Base-by-base conservation (phyloP, 2,329 filamentous ascomycete species). In the Geoglossum cookeanum region DNA sequence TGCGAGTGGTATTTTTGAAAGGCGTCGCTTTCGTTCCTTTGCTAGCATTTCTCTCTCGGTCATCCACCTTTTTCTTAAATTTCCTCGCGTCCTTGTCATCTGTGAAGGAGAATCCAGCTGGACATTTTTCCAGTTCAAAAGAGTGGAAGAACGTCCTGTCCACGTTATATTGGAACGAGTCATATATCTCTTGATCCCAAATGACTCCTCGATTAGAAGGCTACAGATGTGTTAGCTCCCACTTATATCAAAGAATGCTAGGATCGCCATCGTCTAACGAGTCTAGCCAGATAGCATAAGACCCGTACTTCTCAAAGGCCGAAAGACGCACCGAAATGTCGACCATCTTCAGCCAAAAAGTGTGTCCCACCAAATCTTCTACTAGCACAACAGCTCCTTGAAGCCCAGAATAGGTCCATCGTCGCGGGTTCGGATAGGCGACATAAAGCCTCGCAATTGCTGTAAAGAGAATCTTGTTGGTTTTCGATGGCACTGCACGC, bases 101-200 rank as follows among this genome's bases (percentile, higher is more conserved):
- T 60, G 85, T 83, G 66, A 98, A 98, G 29, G 88, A 95, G 59
- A 98, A 73, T 0, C 84, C 92, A 4, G 89, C 92, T 60, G 94
- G 74, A 65, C 89, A 97, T 61, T 94, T 83, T 70, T 97, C 90
- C 58, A 95, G 78, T 72, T 98, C 92, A 68, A 98, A 98, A 4
- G 87, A 89, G 71, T 97, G 90, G 72, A 98, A 98, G 72, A 96
- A 98, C 59, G 87, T 91, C 60, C 92, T 84, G 69, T 98, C 92
- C 67, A 96, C 91, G 71, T 96, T 95, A 75, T 97, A 98, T 61
- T 78, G 76, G 77, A 94, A 97, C 55, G 82, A 83, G 64, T 98
- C 91, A 72, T 94, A 98, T 65, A 98, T 88, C 71, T 98, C 92
- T 72, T 97, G 91, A 66, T 95, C 90, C 88, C 88, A 96, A 65